A percentile compares a stretch with the other conserved stretches of the same genome.
Conservation (phyloP, 1,284 basidiomycete species). For the Meira nashicola region DNA sequence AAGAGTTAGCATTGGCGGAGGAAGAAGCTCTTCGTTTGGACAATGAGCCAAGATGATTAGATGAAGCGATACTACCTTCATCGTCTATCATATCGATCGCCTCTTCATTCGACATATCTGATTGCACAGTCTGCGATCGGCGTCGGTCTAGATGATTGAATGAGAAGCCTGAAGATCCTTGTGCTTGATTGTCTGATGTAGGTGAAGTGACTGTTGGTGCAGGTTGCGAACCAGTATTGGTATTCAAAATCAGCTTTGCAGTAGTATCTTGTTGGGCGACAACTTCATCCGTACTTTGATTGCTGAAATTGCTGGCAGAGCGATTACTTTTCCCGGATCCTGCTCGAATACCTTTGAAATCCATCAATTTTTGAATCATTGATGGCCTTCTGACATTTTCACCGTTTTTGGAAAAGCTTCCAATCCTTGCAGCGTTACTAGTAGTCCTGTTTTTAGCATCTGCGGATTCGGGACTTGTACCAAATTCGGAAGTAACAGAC, state of each 20-base stretch:
- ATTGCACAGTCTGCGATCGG: not conserved
- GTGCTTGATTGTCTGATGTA: too few relatives aligned
- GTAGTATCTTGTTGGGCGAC: too few relatives aligned
- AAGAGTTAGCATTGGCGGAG: not conserved
- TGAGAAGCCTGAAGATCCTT: too few relatives aligned
- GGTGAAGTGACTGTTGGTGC: too few relatives aligned
- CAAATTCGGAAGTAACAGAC: not conserved
- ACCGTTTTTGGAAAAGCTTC: not conserved
- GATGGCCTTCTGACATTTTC: not conserved
- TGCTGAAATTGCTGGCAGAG: constrained; percentile 3
- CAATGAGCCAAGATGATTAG: not conserved
- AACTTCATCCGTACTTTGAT: not conserved
- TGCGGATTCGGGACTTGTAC: not conserved
- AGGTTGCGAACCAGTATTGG: too few relatives aligned
- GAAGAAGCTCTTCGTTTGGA: constrained; percentile 2
- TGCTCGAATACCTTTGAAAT: not conserved
- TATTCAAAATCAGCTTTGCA: too few relatives aligned
- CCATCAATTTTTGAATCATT: constrained; percentile 6
- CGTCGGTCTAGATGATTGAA: too few relatives aligned
- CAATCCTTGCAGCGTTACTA: not conserved
- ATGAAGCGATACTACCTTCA: constrained; percentile 15
- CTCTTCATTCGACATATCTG: constrained; percentile 23
- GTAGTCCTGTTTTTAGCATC: not conserved
- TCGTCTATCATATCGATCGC: constrained; percentile 32
- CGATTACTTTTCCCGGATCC: not conserved